Evolutionary conservation across 805 yeast genomes (phyloP), one percentile per base, ranked within the genome.

Genomic region (Maudiozyma barnettii): DNA sequence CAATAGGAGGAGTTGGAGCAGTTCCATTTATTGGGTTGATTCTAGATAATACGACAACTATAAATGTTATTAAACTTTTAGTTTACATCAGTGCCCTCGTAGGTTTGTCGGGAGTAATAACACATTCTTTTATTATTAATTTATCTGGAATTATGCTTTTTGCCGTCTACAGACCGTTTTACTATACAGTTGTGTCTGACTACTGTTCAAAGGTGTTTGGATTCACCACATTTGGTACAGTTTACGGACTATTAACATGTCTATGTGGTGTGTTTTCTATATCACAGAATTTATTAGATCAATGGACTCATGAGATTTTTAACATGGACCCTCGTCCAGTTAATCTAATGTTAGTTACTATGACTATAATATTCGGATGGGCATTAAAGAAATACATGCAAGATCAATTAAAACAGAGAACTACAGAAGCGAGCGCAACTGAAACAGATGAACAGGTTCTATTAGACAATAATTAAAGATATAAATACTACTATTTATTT

Each of bases 131-230:
- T 35, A 9, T 29, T 1, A 72, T 77, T 2, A 89, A 90, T 39
- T 73, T 84, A 41, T 40, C 76, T 1, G 95, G 95, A 2, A 84
- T 90, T 39, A 55, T 79, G 1, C 53, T 84, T 29, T 69, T 90
- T 54, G 97, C 88, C 10, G 71, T 85, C 1, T 89, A 85, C 66
- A 75, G 98, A 63, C 96, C 98, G 10, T 85, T 90, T 60, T 89
- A 85, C 60, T 91, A 90, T 66, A 90, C 98, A 1, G 86, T 95
- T 1, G 87, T 89, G 6, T 84, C 95, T 1, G 97, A 91, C 65
- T 88, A 82, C 63, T 78, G 89, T 58, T 95, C 95, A 26, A 90
- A 90, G 62, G 91, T 90, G 30, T 90, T 91, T 68, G 98, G 98
- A 0, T 89, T 84, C 65, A 82, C 79, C 47, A 88, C 95, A 1